These are phyloP conservation scores for Sordariomycetes sp. DNA, from an alignment of 2,329 filamentous ascomycete species.

Conservation along the genomic window DNA sequence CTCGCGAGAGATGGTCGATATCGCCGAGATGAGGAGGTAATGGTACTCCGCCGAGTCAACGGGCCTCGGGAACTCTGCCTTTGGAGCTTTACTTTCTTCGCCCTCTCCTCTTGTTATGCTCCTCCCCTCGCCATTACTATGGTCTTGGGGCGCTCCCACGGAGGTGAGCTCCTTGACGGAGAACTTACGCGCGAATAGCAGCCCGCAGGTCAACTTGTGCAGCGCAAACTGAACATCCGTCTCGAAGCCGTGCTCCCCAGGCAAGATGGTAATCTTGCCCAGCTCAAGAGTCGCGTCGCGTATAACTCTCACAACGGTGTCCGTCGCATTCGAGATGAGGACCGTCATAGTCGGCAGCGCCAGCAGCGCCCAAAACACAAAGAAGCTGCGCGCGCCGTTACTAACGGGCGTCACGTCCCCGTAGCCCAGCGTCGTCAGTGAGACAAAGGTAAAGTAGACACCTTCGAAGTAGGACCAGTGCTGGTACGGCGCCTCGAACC, in stretches of 20 bases:
- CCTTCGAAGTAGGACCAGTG: conserved; percentile 64
- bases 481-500: conserved; percentile 37
- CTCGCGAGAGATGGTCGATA: conserved; percentile 46
- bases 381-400: conserved; percentile 70
- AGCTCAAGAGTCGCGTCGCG: conserved; percentile 40
- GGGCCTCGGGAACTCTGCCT: conserved; percentile 15
- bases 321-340: conserved; percentile 69
- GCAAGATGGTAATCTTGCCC: conserved; percentile 47
- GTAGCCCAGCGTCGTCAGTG: conserved; percentile 76
- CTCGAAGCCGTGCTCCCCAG: conserved; percentile 36
- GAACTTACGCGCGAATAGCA: conserved; percentile 17
- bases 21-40: conserved; percentile 58
- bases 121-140: conserved; percentile 14
- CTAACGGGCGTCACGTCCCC: conserved; percentile 68
- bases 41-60: conserved; percentile 18
- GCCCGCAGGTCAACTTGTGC: conserved; percentile 26
- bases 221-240: conserved; percentile 29
- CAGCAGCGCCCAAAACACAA: conserved; percentile 84
- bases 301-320: conserved; percentile 61
- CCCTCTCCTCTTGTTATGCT: conserved; percentile 9
- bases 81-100: neutral
- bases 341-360: conserved; percentile 83
- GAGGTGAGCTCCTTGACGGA: conserved; percentile 6
- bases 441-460: conserved; percentile 78
- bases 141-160: neutral